These are phyloP conservation scores for Blepharisma stoltei DNA, from an alignment of 73 alveolate genomes.

Conservation along the genomic window DNA sequence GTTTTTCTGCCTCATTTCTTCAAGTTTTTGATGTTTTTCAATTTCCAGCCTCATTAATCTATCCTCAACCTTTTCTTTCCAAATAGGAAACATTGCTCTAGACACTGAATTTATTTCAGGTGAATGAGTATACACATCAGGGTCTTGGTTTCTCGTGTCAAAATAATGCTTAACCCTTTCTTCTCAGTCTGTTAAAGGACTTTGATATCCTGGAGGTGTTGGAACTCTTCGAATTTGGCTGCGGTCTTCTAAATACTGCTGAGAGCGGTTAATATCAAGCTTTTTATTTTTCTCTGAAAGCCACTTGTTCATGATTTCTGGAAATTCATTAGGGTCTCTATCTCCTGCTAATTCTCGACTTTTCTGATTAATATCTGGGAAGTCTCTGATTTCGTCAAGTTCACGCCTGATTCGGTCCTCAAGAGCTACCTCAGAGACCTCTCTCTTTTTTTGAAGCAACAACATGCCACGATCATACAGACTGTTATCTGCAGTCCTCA, in stretches of 20 bases:
- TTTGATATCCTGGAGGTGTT: constrained; percentile 22
- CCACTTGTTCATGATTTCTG: neutral
- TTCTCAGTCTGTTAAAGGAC: constrained; percentile 13
- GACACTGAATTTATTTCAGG: constrained; percentile 24
- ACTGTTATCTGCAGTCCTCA: neutral
- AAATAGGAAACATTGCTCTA: constrained; percentile 25
- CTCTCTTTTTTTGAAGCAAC: neutral
- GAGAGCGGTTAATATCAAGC: neutral
- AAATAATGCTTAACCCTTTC: neutral
- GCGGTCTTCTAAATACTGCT: neutral
- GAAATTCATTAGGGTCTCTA: constrained; percentile 22
- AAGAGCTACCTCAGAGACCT: neutral
- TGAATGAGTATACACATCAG: neutral
- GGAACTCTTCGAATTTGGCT: neutral
- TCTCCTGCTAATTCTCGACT: neutral
- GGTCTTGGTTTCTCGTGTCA: constrained; percentile 11
- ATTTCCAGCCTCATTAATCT: neutral
- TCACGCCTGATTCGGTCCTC: neutral
- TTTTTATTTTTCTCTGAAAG: constrained; percentile 14
- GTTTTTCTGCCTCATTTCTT: neutral
- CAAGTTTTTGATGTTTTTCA: constrained; percentile 7
- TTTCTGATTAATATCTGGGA: neutral
- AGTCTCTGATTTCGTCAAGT: neutral
- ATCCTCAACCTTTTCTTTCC: neutral
- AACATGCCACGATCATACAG: neutral